These are phyloP conservation scores for Pythium volutum DNA, from an alignment of 352 stramenopile species.

Conservation along the genomic window DNA sequence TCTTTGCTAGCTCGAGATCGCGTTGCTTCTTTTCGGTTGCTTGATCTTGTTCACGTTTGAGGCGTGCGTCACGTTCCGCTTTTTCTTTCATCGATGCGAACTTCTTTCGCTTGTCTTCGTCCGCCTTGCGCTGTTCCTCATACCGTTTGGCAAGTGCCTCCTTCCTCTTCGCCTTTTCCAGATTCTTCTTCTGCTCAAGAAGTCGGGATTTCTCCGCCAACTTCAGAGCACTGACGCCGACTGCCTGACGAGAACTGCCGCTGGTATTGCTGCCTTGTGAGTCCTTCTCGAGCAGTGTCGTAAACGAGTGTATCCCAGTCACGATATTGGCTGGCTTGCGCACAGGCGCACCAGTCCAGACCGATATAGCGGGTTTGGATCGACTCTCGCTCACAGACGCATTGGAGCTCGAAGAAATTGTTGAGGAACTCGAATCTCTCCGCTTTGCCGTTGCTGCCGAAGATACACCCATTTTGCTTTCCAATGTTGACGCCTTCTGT, in stretches of 20 bases:
- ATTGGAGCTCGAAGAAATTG: conserved; percentile 50
- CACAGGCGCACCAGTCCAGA: conserved; percentile 10
- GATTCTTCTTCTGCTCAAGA: conserved; percentile 36
- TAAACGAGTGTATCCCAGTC: conserved; percentile 72
- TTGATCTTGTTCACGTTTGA: conserved; percentile 52
- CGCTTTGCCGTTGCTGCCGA: conserved; percentile 10
- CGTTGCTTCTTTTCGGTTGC: conserved; percentile 56
- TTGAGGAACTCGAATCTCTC: conserved; percentile 49
- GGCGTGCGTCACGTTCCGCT: conserved; percentile 49
- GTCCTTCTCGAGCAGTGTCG: conserved; percentile 62
- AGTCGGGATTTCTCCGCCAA: conserved; percentile 33
- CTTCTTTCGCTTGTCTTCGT: conserved; percentile 71
- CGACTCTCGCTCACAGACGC: conserved; percentile 24
- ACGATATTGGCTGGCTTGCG: conserved; percentile 63
- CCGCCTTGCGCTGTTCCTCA: conserved; percentile 48
- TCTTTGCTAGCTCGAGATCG: conserved; percentile 58
- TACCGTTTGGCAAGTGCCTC: conserved; percentile 14
- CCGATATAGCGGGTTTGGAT: conserved; percentile 7
- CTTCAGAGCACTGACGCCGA: conserved; percentile 68
- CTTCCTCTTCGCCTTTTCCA: conserved; percentile 19
- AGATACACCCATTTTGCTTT: background rate
- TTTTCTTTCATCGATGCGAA: conserved; percentile 52
- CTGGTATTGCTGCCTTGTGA: conserved; percentile 26
- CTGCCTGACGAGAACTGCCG: conserved; percentile 35
- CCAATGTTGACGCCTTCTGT: background rate